Conservation (phyloP, 1,284 basidiomycete species). For the Calocybe gambosa region DNA sequence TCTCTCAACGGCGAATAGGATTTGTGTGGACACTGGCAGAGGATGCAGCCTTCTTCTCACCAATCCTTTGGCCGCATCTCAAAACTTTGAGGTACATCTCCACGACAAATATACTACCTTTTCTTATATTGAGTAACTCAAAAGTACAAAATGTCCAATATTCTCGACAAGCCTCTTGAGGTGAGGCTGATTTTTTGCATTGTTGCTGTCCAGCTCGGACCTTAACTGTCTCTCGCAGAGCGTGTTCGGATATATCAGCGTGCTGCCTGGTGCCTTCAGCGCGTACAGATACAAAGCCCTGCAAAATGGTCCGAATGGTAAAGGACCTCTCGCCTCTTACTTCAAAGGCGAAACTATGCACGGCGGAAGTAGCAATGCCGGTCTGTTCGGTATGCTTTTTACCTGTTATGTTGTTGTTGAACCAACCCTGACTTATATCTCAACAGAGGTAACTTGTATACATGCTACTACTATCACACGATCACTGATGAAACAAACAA, state of each 20-base stretch:
- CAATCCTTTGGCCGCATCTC: slow-evolving; percentile 85
- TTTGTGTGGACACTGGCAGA: slow-evolving; percentile 78
- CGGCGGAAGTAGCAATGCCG: slow-evolving; percentile 51
- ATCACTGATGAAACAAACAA: slow-evolving; percentile 5
- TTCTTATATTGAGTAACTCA: slow-evolving; percentile 8
- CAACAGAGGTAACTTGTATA: slow-evolving; percentile 17
- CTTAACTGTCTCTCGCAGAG: slow-evolving; percentile 37
- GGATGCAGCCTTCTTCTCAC: slow-evolving; percentile 76
- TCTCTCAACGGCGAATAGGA: slow-evolving; percentile 35
- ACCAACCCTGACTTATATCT: slow-evolving; percentile 2
- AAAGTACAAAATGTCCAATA: slow-evolving; percentile 88
- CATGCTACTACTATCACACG: background rate
- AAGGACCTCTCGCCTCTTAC: slow-evolving; percentile 84
- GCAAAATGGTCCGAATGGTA: slow-evolving; percentile 74
- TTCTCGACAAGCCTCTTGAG: slow-evolving; percentile 90
- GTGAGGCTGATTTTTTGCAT: slow-evolving; percentile 26
- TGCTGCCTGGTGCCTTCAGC: slow-evolving; percentile 87
- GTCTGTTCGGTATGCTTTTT: slow-evolving; percentile 53
- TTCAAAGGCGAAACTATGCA: slow-evolving; percentile 92
- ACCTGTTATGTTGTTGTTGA: slow-evolving; percentile 6
- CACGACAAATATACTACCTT: background rate
- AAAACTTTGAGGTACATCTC: slow-evolving; percentile 74
- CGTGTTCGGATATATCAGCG: slow-evolving; percentile 89
- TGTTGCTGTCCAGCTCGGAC: background rate
- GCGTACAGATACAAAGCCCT: slow-evolving; percentile 88